Base-by-base conservation (phyloP, 345 rosid genomes). In the Orychophragmus violaceus region DNA sequence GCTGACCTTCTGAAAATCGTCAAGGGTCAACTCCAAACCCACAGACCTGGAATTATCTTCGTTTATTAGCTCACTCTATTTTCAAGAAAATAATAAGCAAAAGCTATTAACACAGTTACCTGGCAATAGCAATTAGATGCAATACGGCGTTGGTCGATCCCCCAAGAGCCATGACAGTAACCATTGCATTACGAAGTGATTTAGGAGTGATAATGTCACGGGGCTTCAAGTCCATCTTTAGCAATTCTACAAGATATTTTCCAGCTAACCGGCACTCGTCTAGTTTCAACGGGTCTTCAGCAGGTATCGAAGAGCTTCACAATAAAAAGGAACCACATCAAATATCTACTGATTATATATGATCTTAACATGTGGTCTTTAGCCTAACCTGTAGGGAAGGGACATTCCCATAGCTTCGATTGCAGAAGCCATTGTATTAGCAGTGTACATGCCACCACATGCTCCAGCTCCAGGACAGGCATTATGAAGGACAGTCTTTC, bases 381-480 rank as follows among this genome's bases (percentile, higher is more conserved):
- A n/a, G 46, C 10, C 48, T 16, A 55, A 94, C 99, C 99, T 94
- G 74, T 89, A 90, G 46, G 97, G 99, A 78, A 94, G 99, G 71
- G 89, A 90, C 99, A 94, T 94, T 70, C 99, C 99, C 96, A 94
- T 84, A 12, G 96, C 96, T 82, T 94, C 99, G 39, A 94, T 90
- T 3, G 99, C 97, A 72, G 96, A 94, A 69, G 99, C 99, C 99
- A 94, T 94, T 8, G 99, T 94, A 70, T 94, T 94, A 59, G 99
- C 95, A 0, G 99, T 90, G 77, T 94, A 94, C 99, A 94, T 94
- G 57, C 99, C 97, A 67, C 99, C 99, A 70, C 99, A 94, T 1
- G 99, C 99, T 63, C 99, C 99, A 42, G 99, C 97, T 24, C 99
- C 97, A 12, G 99, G 99, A 69, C 99, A 94, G 3, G 99, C 85